Base-by-base conservation (phyloP, 1,284 basidiomycete species). In the Cutaneotrichosporon arboriforme region DNA sequence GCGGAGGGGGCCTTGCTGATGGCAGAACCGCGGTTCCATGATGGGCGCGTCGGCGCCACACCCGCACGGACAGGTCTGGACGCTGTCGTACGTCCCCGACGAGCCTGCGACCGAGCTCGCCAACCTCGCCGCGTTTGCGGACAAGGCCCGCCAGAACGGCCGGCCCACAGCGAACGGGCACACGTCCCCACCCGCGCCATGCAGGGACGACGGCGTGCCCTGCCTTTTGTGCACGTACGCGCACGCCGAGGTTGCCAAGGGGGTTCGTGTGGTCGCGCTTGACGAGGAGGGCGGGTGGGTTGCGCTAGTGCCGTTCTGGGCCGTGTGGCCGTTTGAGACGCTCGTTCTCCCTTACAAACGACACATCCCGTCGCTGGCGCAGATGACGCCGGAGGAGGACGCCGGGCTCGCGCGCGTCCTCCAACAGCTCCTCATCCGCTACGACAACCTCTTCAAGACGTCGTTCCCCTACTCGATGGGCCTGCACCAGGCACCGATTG, bases 31-130 rank as follows among this genome's bases (percentile, higher is more conserved):
- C 74, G 93, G 92, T 4, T 77, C 85, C 2, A 91, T 92, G 77
- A 96, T 96, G 93, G 93, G 93, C 8, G 94, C 90, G 68, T 90
- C 87, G 10, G 97, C 96, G 66, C 90, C 92, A 18, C 93, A 97
- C 68, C 91, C 93, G 0, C 93, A 97, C 70, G 90, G 92, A 14
- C 93, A 97, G 75, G 83, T 87, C 15, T 94, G 91, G 90, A 87
- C 86, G 1, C 74, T 88, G 4, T 88, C 86, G 2, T 80, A 80
- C 33, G 76, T 91, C 4, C 90, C 90, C 1, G 82, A 84, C 8
- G 74, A 88, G 43, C 84, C 87, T 0, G 78, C 81, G 4, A 82
- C 77, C 48, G 88, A 90, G 66, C 75, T 90, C 4, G 64, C 64
- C 0, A 83, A 82, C 42, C 75, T 90, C 54, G 76, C 74, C 33